phyloP scores from a whole-genome alignment of 2,329 filamentous ascomycete species.

The Pseudogymnoascus sp. region DNA sequence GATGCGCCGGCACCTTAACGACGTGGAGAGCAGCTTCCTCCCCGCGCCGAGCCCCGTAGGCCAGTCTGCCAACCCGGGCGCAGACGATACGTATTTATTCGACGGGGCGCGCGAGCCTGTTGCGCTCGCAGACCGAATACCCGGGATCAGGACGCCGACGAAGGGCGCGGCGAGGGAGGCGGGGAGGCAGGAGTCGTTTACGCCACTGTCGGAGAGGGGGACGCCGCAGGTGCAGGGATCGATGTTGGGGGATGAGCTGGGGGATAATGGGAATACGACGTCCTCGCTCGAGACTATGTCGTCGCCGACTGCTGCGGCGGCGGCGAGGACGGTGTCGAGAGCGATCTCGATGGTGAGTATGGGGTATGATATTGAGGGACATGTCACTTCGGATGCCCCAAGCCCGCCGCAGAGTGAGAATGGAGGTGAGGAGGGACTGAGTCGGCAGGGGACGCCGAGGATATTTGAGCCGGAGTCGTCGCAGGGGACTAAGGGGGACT shows the following conservation, averaged over 20 bases:
- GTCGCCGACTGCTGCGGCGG: conserved; percentile 49
- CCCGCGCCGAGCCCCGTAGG: conserved; percentile 50
- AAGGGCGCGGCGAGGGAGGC: neutral
- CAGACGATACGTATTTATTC: conserved; percentile 55
- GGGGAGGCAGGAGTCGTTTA: neutral
- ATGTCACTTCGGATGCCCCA: conserved; percentile 9
- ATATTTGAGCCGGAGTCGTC: neutral
- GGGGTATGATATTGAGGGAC: conserved; percentile 13
- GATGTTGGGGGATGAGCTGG: neutral
- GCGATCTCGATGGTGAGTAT: conserved; percentile 41
- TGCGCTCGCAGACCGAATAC: conserved; percentile 15
- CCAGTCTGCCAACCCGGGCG: conserved; percentile 35
- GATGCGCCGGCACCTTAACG: conserved; percentile 44
- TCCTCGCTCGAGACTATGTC: conserved; percentile 46
- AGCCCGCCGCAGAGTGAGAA: neutral
- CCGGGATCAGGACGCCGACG: neutral
- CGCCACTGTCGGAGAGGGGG: neutral
- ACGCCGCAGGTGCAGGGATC: neutral
- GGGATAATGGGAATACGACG: conserved; percentile 36
- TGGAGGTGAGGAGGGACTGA: neutral
- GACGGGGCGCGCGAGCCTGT: conserved; percentile 34
- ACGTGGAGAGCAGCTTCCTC: conserved; percentile 60
- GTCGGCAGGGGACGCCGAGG: neutral
- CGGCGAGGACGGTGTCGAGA: conserved; percentile 46
- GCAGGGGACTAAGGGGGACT: conserved; percentile 10